Evolutionary conservation across 139 green algal species (phyloP), one percentile per base, ranked within the genome.

Genomic region (Chloropicon primus): DNA sequence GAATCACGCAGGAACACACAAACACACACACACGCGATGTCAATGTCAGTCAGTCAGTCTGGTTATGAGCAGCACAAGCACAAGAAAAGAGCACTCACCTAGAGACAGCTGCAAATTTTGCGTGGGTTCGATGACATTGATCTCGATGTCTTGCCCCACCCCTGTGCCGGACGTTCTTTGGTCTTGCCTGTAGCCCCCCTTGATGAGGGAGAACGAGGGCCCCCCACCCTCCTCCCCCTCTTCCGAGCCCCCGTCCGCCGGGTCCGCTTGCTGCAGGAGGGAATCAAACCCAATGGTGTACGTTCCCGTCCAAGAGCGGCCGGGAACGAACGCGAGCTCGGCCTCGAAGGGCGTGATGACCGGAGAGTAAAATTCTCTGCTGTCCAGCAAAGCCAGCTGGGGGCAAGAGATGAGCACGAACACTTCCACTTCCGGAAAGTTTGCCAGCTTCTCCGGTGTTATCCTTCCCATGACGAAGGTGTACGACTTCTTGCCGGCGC

Each of bases 401-500:
- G 77, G 27, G 80, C 87, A 86, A 1, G 81, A 77, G 22, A 91
- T 79, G 21, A 86, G 23, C 26, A 89, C 80, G 78, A 82, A 87
- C 24, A 85, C 82, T n/a, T 91, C 87, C n/a, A 86, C 78, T 72
- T 98, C 94, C 2, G 92, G 92, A 77, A 97, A 98, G 81, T 98
- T 98, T 72, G 93, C 94, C 76, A 98, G 88, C 88, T 98, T 98
- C 75, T 90, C 89, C 5, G 94, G 93, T 78, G 84, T 97, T 54
- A 91, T 91, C 78, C 94, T 95, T 24, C 93, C 94, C 82, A 97
- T 90, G 2, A 96, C 83, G 25, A 97, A 73, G 5, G 90, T 96
- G 87, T 97, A 97, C 0, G 84, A 86, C 79, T 92, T 93, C 84
- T 96, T 96, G 74, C 88, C 92, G 0, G 92, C 90, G 22, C 54